Percentiles rank a stretch among this genome's conserved stretches.
phyloP scores from a whole-genome alignment of 768 basidiomycete species.

The Mrakia gelida region DNA sequence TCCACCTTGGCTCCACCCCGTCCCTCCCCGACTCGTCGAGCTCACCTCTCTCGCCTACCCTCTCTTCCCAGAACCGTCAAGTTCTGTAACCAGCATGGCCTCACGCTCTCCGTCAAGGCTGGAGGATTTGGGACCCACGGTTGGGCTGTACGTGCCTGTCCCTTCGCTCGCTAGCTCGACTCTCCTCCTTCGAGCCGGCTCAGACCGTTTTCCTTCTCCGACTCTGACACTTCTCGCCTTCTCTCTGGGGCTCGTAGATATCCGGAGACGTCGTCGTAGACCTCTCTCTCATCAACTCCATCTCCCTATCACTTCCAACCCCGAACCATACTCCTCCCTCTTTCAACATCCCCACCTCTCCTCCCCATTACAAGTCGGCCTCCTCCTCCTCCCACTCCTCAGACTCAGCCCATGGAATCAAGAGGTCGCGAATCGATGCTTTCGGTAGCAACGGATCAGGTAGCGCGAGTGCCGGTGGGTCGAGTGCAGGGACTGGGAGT shows the following conservation, averaged over 20 bases:
- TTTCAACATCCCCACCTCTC: constrained; percentile 34
- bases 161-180: no score
- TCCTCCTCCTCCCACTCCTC: constrained; percentile 25
- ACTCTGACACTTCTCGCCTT: background rate
- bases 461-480: constrained; percentile 8
- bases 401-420: constrained; percentile 50
- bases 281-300: constrained; percentile 61
- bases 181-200: background rate
- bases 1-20: background rate
- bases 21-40: background rate
- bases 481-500: constrained; percentile 24
- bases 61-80: constrained; percentile 54
- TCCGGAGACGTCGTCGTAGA: constrained; percentile 83
- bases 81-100: constrained; percentile 66
- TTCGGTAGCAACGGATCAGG: constrained; percentile 23
- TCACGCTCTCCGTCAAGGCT: constrained; percentile 77
- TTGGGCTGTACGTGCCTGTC: constrained; percentile 54
- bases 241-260: constrained; percentile 46
- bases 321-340: constrained; percentile 19
- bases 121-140: constrained; percentile 90
- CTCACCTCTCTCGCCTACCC: background rate
- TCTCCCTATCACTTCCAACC: constrained; percentile 57
- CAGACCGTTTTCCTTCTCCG: background rate
- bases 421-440: constrained; percentile 15
- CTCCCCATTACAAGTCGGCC: constrained; percentile 33